A percentile compares a stretch with the other conserved stretches of the same genome.
Conservation (phyloP, 2,329 filamentous ascomycete genomes). For the Lasiodiplodia theobromae region DNA sequence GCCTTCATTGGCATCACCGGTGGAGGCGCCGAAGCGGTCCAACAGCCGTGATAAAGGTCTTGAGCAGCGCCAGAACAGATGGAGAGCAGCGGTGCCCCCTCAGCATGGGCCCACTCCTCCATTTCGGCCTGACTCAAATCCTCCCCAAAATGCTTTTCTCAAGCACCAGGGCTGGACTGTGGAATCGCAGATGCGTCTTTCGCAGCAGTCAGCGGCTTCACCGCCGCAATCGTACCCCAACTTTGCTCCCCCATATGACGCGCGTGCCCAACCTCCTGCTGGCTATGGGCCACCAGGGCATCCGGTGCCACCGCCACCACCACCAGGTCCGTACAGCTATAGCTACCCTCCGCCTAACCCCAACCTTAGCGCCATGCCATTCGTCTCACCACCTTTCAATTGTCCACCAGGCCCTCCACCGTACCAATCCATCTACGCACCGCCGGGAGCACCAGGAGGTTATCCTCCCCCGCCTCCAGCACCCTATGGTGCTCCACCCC, state of each 20-base stretch:
- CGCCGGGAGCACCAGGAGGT: constrained; percentile 14
- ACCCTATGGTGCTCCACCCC: constrained; percentile 20
- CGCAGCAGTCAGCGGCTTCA: constrained; percentile 23
- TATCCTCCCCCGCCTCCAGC: constrained; percentile 11
- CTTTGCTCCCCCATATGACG: constrained; percentile 27
- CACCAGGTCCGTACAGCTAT: constrained; percentile 21
- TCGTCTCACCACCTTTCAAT: constrained; percentile 22
- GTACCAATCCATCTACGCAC: constrained; percentile 28
- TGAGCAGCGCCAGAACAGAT: constrained; percentile 29
- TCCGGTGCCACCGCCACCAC: constrained; percentile 12
- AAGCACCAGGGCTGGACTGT: constrained; percentile 29
- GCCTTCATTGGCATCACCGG: constrained; percentile 9
- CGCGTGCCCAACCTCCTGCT: constrained; percentile 10
- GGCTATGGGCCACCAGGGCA: constrained; percentile 14
- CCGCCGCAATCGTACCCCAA: constrained; percentile 15
- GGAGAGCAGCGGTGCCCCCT: constrained; percentile 27
- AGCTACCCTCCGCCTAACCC: constrained; percentile 26
- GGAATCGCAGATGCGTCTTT: constrained; percentile 24
- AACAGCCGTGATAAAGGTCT: constrained; percentile 28
- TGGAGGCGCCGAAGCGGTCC: constrained; percentile 24
- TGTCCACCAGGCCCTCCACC: constrained; percentile 29
- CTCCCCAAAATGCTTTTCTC: constrained; percentile 24
- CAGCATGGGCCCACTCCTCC: constrained; percentile 28
- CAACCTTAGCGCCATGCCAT: constrained; percentile 22
- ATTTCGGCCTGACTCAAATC: constrained; percentile 27